A percentile compares a stretch with the other conserved stretches of the same genome.
These are phyloP conservation scores for Aspergillus homomorphus DNA, from an alignment of 495 filamentous ascomycete species.

Conservation along the genomic window DNA sequence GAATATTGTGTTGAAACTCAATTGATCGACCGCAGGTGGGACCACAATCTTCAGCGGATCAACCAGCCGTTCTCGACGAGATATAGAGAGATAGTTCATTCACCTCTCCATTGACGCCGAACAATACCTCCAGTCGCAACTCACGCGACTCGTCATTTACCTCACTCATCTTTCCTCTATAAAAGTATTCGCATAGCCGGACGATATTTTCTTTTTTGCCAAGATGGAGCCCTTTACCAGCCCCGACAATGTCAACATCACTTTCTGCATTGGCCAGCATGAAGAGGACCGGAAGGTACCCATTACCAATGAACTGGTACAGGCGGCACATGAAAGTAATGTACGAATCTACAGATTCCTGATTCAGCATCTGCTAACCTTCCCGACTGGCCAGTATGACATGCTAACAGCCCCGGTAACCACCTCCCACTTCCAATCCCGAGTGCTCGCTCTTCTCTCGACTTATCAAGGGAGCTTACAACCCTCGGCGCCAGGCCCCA, in stretches of 20 bases:
- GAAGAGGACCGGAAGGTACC: constrained; percentile 61
- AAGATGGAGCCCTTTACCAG: constrained; percentile 44
- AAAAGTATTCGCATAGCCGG: neutral
- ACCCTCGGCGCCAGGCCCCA: constrained; percentile 27
- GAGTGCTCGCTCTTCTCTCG: constrained; percentile 65
- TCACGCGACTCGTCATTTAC: neutral
- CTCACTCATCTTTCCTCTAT: neutral
- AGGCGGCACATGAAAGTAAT: constrained; percentile 60
- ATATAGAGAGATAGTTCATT: neutral
- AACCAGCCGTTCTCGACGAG: neutral
- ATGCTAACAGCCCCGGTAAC: constrained; percentile 90
- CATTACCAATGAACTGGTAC: constrained; percentile 61
- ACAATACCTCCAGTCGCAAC: neutral
- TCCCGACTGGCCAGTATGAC: constrained; percentile 64
- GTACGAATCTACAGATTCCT: constrained; percentile 27
- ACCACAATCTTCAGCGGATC: constrained; percentile 11
- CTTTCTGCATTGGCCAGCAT: constrained; percentile 83
- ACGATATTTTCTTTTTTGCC: constrained; percentile 4
- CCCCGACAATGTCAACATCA: constrained; percentile 55
- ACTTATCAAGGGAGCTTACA: constrained; percentile 47
- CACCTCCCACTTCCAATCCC: constrained; percentile 73
- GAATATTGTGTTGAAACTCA: constrained; percentile 8
- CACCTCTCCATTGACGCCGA: neutral
- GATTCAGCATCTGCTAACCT: constrained; percentile 12
- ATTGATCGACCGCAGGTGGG: constrained; percentile 13